Percentiles rank a stretch among this genome's conserved stretches.
Conservation (phyloP, 208 protist genomes). For the Leishmania turanica region DNA sequence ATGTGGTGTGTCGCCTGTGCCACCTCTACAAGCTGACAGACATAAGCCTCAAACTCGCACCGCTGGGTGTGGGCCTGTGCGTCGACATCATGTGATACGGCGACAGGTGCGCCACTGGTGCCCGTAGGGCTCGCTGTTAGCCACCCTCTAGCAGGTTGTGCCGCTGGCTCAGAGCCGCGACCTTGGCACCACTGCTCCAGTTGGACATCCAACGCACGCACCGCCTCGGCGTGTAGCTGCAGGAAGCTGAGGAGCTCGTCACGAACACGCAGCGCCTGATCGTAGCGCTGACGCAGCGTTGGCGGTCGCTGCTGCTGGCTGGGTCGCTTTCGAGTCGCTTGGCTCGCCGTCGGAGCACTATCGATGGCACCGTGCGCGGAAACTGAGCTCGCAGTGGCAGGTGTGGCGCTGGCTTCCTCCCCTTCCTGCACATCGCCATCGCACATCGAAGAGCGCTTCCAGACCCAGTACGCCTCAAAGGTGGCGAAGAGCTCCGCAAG, state of each 20-base stretch:
- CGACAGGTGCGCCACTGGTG: not conserved
- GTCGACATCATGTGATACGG: not conserved
- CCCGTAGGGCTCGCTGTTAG: not conserved
- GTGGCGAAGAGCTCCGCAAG: slow-evolving; percentile 21
- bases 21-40: slow-evolving; percentile 31
- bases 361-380: not conserved
- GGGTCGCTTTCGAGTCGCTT: not conserved
- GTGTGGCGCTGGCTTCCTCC: not conserved
- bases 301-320: slow-evolving; percentile 8
- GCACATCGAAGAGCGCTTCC: slow-evolving; percentile 17
- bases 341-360: not conserved
- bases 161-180: not conserved
- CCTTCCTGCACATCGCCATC: not conserved
- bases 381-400: no score
- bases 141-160: not conserved
- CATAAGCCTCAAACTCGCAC: slow-evolving; percentile 14
- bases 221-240: slow-evolving; percentile 32
- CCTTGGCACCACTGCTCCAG: slow-evolving; percentile 18
- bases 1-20: slow-evolving; percentile 22
- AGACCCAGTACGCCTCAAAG: slow-evolving; percentile 33
- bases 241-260: slow-evolving; percentile 28
- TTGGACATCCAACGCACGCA: slow-evolving; percentile 24
- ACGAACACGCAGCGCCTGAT: slow-evolving; percentile 20
- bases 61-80: not conserved
- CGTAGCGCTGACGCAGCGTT: slow-evolving; percentile 30